Evolutionary conservation across 306 rosid genomes (phyloP).

Genomic region (Casuarina glauca): DNA sequence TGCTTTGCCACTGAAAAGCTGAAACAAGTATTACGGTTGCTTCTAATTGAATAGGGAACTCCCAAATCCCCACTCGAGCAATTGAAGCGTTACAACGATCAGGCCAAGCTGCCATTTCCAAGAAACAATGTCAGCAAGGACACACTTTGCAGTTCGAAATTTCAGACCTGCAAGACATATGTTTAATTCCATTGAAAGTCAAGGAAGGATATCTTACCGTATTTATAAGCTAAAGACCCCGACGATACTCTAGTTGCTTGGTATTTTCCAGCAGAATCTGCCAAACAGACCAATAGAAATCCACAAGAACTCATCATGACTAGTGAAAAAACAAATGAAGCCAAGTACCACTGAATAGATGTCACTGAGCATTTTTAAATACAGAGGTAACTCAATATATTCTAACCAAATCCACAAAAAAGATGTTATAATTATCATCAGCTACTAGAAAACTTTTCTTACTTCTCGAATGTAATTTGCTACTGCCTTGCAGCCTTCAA

Average conservation of each 20-base stretch:
- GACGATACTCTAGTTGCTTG: constrained; percentile 63
- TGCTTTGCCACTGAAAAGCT: background rate
- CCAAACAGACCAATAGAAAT: constrained; percentile 23
- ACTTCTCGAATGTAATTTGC: constrained; percentile 77
- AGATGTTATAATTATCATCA: constrained; percentile 5
- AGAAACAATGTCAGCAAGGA: background rate
- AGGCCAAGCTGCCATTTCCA: background rate
- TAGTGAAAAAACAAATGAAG: constrained; percentile 20
- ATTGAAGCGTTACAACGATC: background rate
- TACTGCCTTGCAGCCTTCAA: constrained; percentile 92
- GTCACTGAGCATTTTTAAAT: background rate
- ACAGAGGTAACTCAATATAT: background rate
- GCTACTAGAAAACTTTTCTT: constrained; percentile 21
- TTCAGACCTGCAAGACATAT: background rate
- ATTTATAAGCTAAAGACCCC: constrained; percentile 45
- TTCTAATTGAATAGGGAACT: background rate
- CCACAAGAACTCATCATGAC: constrained; percentile 9
- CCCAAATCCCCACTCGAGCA: background rate
- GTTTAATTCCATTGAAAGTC: background rate
- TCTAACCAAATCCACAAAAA: background rate
- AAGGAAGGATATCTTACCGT: constrained; percentile 22
- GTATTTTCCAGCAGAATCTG: constrained; percentile 77
- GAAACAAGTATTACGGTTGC: constrained; percentile 1
- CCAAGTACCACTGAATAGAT: background rate
- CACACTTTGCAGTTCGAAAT: background rate